A percentile compares a stretch with the other conserved stretches of the same genome.
phyloP scores from a whole-genome alignment of 23 red algal species.

The Chondrus crispus region DNA sequence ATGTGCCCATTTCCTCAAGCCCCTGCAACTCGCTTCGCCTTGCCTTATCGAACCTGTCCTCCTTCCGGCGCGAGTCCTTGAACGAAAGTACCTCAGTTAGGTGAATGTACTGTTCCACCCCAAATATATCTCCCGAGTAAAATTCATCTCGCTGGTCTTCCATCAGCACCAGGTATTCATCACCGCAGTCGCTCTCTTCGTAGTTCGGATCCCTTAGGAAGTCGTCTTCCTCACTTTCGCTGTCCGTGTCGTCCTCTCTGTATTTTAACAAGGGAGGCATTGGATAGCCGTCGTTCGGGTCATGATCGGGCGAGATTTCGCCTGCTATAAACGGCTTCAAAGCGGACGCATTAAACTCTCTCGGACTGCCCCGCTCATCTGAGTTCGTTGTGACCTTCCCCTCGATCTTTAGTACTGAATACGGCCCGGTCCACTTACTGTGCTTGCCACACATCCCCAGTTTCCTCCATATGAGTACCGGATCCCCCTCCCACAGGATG shows the following conservation, averaged over 20 bases:
- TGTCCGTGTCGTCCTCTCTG: too few species aligned
- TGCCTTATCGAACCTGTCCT: not conserved
- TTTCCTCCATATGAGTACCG: not conserved
- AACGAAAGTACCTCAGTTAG: not conserved
- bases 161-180: too few species aligned
- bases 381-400: not conserved
- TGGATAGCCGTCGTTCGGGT: too few species aligned
- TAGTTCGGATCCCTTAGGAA: too few species aligned
- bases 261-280: too few species aligned
- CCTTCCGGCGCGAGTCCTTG: not conserved
- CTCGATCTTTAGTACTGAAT: not conserved
- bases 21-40: not conserved
- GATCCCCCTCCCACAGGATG: not conserved
- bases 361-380: not conserved
- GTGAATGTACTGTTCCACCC: not conserved
- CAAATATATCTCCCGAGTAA: not conserved
- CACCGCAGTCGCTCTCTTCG: too few species aligned
- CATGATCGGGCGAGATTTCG: too few species aligned
- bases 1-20: not conserved
- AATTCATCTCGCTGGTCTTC: too few species aligned
- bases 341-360: not conserved
- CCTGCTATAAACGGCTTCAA: not conserved
- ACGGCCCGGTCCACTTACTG: not conserved
- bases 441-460: not conserved
- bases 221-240: too few species aligned